These are phyloP conservation scores for Mucor circinelloides DNA, from an alignment of 371 early-diverging fungal genomes.

Conservation along the genomic window DNA sequence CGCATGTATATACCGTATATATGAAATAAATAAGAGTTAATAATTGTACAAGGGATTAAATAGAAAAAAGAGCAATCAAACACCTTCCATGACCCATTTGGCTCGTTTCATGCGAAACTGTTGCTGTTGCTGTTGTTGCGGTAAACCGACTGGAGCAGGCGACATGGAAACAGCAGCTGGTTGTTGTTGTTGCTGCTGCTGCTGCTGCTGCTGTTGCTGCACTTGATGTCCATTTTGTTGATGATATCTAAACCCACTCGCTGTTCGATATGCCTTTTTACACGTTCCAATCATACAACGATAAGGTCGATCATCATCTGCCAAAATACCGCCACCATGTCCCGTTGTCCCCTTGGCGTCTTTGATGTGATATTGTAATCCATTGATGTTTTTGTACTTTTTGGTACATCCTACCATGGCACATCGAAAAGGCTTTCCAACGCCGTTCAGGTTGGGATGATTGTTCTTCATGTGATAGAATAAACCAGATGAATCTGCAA, in stretches of 20 bases:
- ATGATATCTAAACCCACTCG: conserved; percentile 47
- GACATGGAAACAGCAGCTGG: not conserved
- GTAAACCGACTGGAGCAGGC: not conserved
- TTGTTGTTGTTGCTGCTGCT: not conserved
- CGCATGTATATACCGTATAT: not conserved
- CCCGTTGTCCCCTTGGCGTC: conserved; percentile 63
- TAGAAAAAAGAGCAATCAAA: not conserved
- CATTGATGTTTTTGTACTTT: conserved; percentile 93
- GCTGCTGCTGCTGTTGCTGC: not conserved
- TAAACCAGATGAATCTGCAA: conserved; percentile 60
- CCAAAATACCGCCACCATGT: conserved; percentile 11
- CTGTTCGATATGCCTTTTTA: conserved; percentile 50
- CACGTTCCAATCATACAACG: conserved; percentile 38
- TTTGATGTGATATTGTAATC: conserved; percentile 88
- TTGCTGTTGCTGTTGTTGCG: not conserved
- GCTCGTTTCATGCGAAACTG: conserved; percentile 22
- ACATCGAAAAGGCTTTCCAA: conserved; percentile 78
- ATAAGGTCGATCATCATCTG: conserved; percentile 18
- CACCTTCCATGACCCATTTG: conserved; percentile 17
- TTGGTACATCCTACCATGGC: conserved; percentile 77
- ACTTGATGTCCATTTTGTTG: conserved; percentile 38
- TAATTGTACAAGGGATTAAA: not conserved
- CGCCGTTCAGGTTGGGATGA: conserved; percentile 52
- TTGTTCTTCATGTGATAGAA: conserved; percentile 70
- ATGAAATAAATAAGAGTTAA: not conserved